Evolutionary conservation across 129 eudicot genomes (phyloP).

Genomic region (Helianthus tuberosus): DNA sequence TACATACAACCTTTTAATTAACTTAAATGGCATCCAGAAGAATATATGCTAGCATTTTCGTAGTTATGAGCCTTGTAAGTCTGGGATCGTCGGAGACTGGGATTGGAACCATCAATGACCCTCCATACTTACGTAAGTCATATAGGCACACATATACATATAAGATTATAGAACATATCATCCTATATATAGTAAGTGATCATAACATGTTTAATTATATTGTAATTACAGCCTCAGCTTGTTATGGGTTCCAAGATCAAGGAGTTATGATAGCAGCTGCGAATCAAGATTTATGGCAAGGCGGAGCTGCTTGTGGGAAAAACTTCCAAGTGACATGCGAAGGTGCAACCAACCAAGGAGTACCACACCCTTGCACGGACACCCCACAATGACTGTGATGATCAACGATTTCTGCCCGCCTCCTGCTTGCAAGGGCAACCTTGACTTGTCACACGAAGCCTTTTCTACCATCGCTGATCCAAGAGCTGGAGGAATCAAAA

Average conservation of each 20-base stretch:
- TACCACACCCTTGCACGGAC: not conserved
- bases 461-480: constrained; percentile 1
- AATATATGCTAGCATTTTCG: not conserved
- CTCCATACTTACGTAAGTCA: not conserved
- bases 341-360: constrained; percentile 2
- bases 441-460: constrained; percentile 9
- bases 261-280: constrained; percentile 7
- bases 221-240: constrained; percentile 3
- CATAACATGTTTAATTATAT: not conserved
- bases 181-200: not conserved
- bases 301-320: constrained; percentile 7
- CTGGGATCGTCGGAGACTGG: not conserved
- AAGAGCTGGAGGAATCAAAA: not conserved
- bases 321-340: not conserved
- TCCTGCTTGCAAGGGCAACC: constrained; percentile 5
- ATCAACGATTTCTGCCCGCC: constrained; percentile 3
- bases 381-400: not conserved
- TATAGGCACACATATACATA: not conserved
- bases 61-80: not conserved
- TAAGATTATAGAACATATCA: not conserved
- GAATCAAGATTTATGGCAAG: constrained; percentile 5
- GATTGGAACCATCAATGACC: constrained; percentile 12
- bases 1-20: not conserved
- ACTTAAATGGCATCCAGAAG: constrained; percentile 1
- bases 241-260: constrained; percentile 7